These are phyloP conservation scores for Pseudogymnoascus sp. DNA, from an alignment of 2,329 filamentous ascomycete genomes.

Conservation along the genomic window DNA sequence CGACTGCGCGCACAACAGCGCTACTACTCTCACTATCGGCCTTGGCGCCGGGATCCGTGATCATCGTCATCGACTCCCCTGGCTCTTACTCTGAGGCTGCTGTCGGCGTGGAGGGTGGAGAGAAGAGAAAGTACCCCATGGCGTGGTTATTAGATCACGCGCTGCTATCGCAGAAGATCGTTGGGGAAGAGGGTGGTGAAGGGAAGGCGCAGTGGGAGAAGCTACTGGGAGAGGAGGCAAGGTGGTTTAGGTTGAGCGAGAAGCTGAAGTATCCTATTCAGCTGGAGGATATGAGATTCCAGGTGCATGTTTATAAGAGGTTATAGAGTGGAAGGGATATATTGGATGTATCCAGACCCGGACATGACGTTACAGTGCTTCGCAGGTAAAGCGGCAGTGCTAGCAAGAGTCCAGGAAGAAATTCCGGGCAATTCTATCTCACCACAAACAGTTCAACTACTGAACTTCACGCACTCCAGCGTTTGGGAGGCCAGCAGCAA, in stretches of 20 bases:
- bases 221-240: conserved; percentile 64
- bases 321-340: conserved; percentile 13
- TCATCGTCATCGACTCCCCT: conserved; percentile 86
- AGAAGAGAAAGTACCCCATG: conserved; percentile 75
- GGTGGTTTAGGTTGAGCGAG: conserved; percentile 72
- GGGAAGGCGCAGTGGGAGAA: conserved; percentile 56
- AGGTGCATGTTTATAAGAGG: conserved; percentile 70
- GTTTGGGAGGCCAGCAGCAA: not conserved
- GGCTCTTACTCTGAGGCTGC: conserved; percentile 84
- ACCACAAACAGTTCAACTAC: not conserved
- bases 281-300: conserved; percentile 91
- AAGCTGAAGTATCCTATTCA: conserved; percentile 69
- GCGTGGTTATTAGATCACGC: conserved; percentile 84
- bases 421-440: too few species aligned
- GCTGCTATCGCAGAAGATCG: conserved; percentile 43
- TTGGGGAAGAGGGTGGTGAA: conserved; percentile 21
- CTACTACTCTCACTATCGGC: conserved; percentile 63
- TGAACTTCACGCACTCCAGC: not conserved
- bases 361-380: too few species aligned
- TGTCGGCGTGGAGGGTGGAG: conserved; percentile 38
- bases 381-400: not conserved
- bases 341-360: not conserved
- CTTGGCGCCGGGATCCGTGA: conserved; percentile 50
- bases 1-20: conserved; percentile 61
- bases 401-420: not conserved